phyloP scores from a whole-genome alignment of 257 asterid species.

The Forsythia viridissima region DNA sequence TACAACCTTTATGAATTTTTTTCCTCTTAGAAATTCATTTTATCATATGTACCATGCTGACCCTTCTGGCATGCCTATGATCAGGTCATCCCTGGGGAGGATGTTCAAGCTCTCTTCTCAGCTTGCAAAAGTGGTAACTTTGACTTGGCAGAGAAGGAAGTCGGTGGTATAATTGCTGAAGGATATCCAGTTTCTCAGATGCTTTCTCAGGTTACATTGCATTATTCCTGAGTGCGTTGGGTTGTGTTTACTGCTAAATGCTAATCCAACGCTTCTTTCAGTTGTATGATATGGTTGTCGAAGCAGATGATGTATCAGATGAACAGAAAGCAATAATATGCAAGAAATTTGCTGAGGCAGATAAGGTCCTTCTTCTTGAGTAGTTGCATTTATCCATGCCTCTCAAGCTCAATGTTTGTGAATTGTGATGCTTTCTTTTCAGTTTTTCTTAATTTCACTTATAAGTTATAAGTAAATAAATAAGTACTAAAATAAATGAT shows the following conservation, averaged over 20 bases:
- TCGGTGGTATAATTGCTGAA: conserved; percentile 73
- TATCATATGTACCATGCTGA: conserved; percentile 1
- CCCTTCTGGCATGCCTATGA: conserved; percentile 11
- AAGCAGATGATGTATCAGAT: conserved; percentile 67
- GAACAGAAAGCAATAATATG: conserved; percentile 86
- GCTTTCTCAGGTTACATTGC: conserved; percentile 69
- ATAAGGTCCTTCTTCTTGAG: conserved; percentile 56
- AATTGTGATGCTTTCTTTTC: background rate
- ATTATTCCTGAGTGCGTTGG: background rate
- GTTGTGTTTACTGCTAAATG: conserved; percentile 14
- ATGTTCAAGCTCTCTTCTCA: conserved; percentile 54
- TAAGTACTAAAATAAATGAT: too few species aligned
- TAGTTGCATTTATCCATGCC: background rate
- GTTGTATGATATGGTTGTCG: conserved; percentile 69
- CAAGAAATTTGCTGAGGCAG: conserved; percentile 88
- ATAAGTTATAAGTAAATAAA: too few species aligned
- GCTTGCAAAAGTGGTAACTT: conserved; percentile 84
- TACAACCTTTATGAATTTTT: background rate
- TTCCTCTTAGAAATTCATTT: background rate
- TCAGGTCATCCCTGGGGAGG: conserved; percentile 81
- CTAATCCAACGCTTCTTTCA: conserved; percentile 47
- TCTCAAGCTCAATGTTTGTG: background rate
- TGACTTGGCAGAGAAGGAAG: conserved; percentile 84
- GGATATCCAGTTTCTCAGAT: conserved; percentile 94
- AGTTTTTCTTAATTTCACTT: too few species aligned